Evolutionary conservation across 495 filamentous ascomycete species (phyloP), one percentile per base, ranked within the genome.

Genomic region (Hypomontagnella monticulosa): DNA sequence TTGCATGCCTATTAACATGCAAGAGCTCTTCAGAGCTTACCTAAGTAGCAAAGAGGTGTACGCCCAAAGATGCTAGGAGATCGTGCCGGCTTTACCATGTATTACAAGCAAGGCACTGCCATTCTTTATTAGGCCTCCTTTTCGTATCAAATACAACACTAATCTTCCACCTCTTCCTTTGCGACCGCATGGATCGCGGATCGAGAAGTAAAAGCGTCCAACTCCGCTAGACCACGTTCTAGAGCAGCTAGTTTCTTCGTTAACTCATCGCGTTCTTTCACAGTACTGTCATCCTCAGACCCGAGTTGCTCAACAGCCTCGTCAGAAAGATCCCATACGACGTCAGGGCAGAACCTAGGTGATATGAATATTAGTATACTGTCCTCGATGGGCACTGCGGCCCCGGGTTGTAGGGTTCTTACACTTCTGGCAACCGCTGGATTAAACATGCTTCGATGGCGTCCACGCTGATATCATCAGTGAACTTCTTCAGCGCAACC

Each of bases 401-500:
- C 6, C 23, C 5, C 19, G 18, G 12, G 8, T 2, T 12, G 4
- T 12, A 1, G 0, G 12, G 6, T 6, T 27, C 66, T 64, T 55
- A 69, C 66, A 69, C 66, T 18, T 64, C 56, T 37, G 66, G 60
- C n/a, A 69, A 38, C 15, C 60, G 38, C 44, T 64, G 66, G 4
- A 69, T 64, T 11, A 69, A 44, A 23, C 66, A 69, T 1, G 55
- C 44, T 32, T 87, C 85, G 41, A 85, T 79, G 4, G 75, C 87
- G 23, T 83, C 73, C 1, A 76, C 79, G 32, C 81, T 78, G 23
- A 87, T 65, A 48, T 88, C 84, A 55, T 89, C 83, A 27, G 83
- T 75, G 70, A 88, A 88, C 1, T 74, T 81, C 34, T 80, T 73
- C 18, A 83, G 70, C 7, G 84, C 79, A 58, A 88, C 79, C 85